Evolutionary conservation across 306 rosid genomes (phyloP), one percentile per base, ranked within the genome.

Genomic region (Elaeagnus macrophylla): DNA sequence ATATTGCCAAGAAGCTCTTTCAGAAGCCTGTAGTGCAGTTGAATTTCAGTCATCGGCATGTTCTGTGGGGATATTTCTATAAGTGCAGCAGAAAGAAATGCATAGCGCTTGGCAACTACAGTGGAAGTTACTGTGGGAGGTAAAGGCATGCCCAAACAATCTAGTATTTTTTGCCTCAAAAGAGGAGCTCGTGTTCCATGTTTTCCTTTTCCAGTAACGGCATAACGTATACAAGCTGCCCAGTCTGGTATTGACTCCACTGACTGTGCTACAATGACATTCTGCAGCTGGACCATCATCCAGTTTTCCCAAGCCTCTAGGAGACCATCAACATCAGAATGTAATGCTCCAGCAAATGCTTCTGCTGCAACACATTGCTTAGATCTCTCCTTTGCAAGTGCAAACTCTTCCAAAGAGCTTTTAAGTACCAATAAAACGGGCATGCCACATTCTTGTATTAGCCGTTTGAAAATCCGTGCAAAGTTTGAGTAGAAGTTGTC

Each of bases 351-450:
- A 36, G 96, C 99, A 67, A 91, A 72, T 41, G 96, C 99, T 75
- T 91, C 99, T 48, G 99, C 99, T 48, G 99, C 99, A 53, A 91
- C 96, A 56, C 99, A 91, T 67, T 87, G 99, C 79, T 91, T 91
- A 65, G 99, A 82, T 72, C 99, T 82, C 79, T 91, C 99, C 79
- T 88, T 91, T 42, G 99, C 84, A 80, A 67, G 69, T 15, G 87
- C 61, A 66, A 84, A 91, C 77, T 87, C 99, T 51, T 80, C 94
- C 64, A 91, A 70, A 40, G 95, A 77, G 53, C 83, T 66, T 71
- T 67, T 84, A 20, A 91, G 95, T 32, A 95, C 83, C 65, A 68
- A 68, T 59, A 91, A 69, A 42, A 80, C 80, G 52, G 95, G 80
- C 80, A 82, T 73, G 58, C 99, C 99, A 73, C 99, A 91, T 79